phyloP scores from a whole-genome alignment of 2,329 filamentous ascomycete species.

The Venturia pyrina region DNA sequence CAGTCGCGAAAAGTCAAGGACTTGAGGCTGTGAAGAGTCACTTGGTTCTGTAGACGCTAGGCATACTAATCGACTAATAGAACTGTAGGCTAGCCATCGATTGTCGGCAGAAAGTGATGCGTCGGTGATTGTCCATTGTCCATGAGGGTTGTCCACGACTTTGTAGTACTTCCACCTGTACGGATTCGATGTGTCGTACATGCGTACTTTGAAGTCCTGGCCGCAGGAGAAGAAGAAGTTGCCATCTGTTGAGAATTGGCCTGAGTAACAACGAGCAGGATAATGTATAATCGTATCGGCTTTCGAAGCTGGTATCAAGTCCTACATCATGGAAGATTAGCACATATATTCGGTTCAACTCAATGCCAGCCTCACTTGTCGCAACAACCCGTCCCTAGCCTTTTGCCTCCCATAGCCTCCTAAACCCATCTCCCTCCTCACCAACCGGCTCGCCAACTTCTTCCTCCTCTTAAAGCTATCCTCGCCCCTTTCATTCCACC shows the following conservation, averaged over 20 bases:
- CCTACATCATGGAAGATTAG: slow-evolving; percentile 32
- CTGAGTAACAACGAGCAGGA: slow-evolving; percentile 78
- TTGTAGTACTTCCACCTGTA: slow-evolving; percentile 97
- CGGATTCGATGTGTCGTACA: slow-evolving; percentile 96
- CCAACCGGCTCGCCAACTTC: slow-evolving; percentile 55
- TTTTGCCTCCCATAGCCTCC: slow-evolving; percentile 47
- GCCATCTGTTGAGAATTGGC: slow-evolving; percentile 92
- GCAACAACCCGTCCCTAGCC: slow-evolving; percentile 60
- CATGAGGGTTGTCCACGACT: slow-evolving; percentile 69
- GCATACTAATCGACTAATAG: slow-evolving; percentile 74
- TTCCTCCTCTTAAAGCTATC: slow-evolving; percentile 48
- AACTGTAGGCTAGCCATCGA: slow-evolving; percentile 82
- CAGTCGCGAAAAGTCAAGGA: slow-evolving; percentile 30
- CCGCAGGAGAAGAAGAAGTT: slow-evolving; percentile 94
- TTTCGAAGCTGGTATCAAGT: slow-evolving; percentile 64
- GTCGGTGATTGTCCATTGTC: slow-evolving; percentile 94
- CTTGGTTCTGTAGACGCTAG: slow-evolving; percentile 79
- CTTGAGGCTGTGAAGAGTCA: slow-evolving; percentile 48
- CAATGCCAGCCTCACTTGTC: slow-evolving; percentile 63
- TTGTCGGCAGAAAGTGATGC: slow-evolving; percentile 87
- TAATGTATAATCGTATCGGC: slow-evolving; percentile 86
- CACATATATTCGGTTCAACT: slow-evolving; percentile 45
- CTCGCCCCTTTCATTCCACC: slow-evolving; percentile 47
- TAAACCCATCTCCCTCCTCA: slow-evolving; percentile 75
- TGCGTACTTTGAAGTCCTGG: slow-evolving; percentile 86